Evolutionary conservation across 192 early-diverging fungal genomes (phyloP), one percentile per base, ranked within the genome.

Genomic region (Allomyces javanicus): DNA sequence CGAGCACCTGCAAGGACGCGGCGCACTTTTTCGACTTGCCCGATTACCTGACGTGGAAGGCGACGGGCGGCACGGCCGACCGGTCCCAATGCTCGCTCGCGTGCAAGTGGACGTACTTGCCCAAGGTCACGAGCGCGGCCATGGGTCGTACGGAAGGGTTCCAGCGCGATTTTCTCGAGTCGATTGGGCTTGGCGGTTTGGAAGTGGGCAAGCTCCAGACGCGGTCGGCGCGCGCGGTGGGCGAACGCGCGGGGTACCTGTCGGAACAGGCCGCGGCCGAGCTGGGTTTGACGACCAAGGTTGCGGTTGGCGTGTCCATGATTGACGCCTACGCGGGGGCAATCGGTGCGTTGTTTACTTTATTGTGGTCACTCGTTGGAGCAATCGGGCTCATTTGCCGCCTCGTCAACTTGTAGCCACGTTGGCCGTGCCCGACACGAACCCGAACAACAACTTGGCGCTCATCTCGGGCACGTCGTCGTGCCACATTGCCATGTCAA

Each of bases 301-400:
- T 76, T 1, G 69, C 77, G 3, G 86, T 90, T 24, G 85, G 86
- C 4, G 77, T 78, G 21, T 76, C 79, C 0, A 72, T 87, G 4
- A 88, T 90, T 64, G 88, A 90, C 70, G 88, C 88, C 0, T 88
- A 90, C 73, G 85, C 88, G 44, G 82, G 85, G 11, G 79, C 77
- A 25, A 76, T 85, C 40, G 81, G 79, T 14, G 82, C 79, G 0
- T 62, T 83, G 40, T 78, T 74, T 9, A 76, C 82, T 12, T n/a
- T 58, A 17, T 10, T 58, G 21, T 14, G 19, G 14, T 25, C 45
- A 44, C 43, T 23, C 3, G 33, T 9, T 40, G 33, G 7, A 40
- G 33, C 33, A 40, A 9, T 3, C 2, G 0, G 7, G 3, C 33
- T 40, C 33, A 40, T 7, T 9, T 9, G 33, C 9, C 33, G 33